Conservation (phyloP, 2,329 filamentous ascomycete genomes). For the Ascochyta lentis region DNA sequence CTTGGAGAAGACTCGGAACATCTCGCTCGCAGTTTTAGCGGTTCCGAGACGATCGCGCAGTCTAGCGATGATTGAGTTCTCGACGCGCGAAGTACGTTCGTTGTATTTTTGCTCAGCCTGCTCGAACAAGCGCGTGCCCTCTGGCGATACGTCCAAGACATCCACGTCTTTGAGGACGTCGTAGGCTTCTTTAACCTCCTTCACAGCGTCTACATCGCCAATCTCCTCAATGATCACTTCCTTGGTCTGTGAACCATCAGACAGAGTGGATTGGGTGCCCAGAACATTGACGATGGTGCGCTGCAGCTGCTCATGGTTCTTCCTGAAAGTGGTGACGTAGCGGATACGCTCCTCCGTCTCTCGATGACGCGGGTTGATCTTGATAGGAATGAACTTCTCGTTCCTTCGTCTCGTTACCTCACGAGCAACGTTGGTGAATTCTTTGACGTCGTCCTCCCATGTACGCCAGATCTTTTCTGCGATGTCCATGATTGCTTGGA, state of each 20-base stretch:
- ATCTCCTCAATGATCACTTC: conserved; percentile 83
- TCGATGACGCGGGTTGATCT: conserved; percentile 85
- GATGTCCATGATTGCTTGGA: conserved; percentile 81
- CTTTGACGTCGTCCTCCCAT: conserved; percentile 96
- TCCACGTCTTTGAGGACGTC: conserved; percentile 94
- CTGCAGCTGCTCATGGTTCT: conserved; percentile 97
- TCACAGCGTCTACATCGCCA: conserved; percentile 94
- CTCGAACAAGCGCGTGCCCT: conserved; percentile 91
- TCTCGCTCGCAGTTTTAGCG: conserved; percentile 97
- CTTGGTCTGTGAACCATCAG: conserved; percentile 45
- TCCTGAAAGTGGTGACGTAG: conserved; percentile 92
- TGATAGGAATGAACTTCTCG: conserved; percentile 98
- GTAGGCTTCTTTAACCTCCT: conserved; percentile 95
- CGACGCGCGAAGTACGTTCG: conserved; percentile 93
- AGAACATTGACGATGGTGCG: conserved; percentile 97
- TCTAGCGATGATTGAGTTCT: conserved; percentile 97
- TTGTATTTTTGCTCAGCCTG: conserved; percentile 96
- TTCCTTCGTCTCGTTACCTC: conserved; percentile 92
- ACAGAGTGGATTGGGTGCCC: conserved; percentile 64
- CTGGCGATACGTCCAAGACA: conserved; percentile 86
- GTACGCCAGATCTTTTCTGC: conserved; percentile 85
- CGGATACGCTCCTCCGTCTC: conserved; percentile 89
- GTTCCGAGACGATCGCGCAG: conserved; percentile 91
- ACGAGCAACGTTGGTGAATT: conserved; percentile 96
- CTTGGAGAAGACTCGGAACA: conserved; percentile 99